A percentile compares a stretch with the other conserved stretches of the same genome.
Conservation (phyloP, 805 yeast species). For the Yarrowia yakushimensis region DNA sequence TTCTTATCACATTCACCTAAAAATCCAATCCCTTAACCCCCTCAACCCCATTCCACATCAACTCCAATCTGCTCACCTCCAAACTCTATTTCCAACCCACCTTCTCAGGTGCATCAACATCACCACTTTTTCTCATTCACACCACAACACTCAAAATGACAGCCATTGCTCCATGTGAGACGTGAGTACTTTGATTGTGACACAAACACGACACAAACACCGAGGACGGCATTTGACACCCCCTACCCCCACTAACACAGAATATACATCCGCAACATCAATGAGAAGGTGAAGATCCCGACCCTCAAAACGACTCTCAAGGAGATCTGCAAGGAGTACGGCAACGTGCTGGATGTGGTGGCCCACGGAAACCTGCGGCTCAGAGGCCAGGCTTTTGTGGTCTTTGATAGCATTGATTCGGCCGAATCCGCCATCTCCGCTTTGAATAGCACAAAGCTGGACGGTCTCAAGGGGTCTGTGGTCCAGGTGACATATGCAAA, state of each 20-base stretch:
- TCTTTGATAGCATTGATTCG: slow-evolving; percentile 44
- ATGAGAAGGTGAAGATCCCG: slow-evolving; percentile 60
- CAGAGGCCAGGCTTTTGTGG: slow-evolving; percentile 81
- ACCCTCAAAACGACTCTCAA: slow-evolving; percentile 47
- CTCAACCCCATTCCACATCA: not conserved
- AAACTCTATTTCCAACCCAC: not conserved
- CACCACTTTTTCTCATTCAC: not conserved
- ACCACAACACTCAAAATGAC: not conserved
- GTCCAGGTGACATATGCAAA: slow-evolving; percentile 50
- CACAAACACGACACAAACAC: too few species aligned
- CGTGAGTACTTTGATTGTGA: not conserved
- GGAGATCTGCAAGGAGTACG: slow-evolving; percentile 45
- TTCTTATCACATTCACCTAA: too few species aligned
- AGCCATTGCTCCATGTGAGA: slow-evolving; percentile 1
- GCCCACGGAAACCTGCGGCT: slow-evolving; percentile 60
- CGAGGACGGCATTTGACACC: too few species aligned
- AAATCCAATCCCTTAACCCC: not conserved
- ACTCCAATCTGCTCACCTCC: not conserved
- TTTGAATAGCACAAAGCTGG: slow-evolving; percentile 37
- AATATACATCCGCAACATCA: slow-evolving; percentile 66
- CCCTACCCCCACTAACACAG: not conserved
- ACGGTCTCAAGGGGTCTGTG: slow-evolving; percentile 46
- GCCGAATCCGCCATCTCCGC: slow-evolving; percentile 49
- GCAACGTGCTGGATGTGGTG: slow-evolving; percentile 49
- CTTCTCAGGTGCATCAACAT: slow-evolving; percentile 2